Percentiles rank a stretch among this genome's conserved stretches.
Conservation (phyloP, 768 basidiomycete species). For the Psilocybe azurescens region DNA sequence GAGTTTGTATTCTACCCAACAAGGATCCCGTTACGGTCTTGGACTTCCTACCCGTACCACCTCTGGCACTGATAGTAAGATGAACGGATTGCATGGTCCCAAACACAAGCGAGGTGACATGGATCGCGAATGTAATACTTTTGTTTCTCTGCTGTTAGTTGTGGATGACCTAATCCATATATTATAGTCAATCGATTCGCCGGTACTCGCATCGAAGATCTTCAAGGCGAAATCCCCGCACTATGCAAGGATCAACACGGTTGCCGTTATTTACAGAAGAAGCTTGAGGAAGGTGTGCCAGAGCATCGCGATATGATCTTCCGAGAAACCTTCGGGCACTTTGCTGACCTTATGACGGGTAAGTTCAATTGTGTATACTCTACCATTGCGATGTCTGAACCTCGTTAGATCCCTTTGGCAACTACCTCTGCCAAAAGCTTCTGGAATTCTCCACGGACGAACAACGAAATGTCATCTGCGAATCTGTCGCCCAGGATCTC, state of each 20-base stretch:
- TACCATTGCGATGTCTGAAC: slow-evolving; percentile 14
- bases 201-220: slow-evolving; percentile 93
- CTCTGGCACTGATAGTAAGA: slow-evolving; percentile 67
- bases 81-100: slow-evolving; percentile 89
- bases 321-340: slow-evolving; percentile 96
- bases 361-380: slow-evolving; percentile 23
- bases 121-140: slow-evolving; percentile 76
- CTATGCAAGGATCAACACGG: slow-evolving; percentile 99
- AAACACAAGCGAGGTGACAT: slow-evolving; percentile 96
- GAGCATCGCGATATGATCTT: slow-evolving; percentile 99
- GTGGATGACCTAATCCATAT: slow-evolving; percentile 9
- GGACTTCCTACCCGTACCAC: slow-evolving; percentile 59
- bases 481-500: slow-evolving; percentile 95
- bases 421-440: slow-evolving; percentile 98
- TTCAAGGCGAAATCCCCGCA: slow-evolving; percentile 91
- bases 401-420: slow-evolving; percentile 90
- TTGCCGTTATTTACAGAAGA: slow-evolving; percentile 98
- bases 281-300: slow-evolving; percentile 93
- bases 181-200: slow-evolving; percentile 91
- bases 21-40: slow-evolving; percentile 77
- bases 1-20: slow-evolving; percentile 74
- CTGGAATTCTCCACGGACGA: slow-evolving; percentile 97
- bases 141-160: slow-evolving; percentile 1
- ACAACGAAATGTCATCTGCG: slow-evolving; percentile 95
- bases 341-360: slow-evolving; percentile 99